These are phyloP conservation scores for Melastoma candidum DNA, from an alignment of 441 rosid genomes.

Conservation along the genomic window DNA sequence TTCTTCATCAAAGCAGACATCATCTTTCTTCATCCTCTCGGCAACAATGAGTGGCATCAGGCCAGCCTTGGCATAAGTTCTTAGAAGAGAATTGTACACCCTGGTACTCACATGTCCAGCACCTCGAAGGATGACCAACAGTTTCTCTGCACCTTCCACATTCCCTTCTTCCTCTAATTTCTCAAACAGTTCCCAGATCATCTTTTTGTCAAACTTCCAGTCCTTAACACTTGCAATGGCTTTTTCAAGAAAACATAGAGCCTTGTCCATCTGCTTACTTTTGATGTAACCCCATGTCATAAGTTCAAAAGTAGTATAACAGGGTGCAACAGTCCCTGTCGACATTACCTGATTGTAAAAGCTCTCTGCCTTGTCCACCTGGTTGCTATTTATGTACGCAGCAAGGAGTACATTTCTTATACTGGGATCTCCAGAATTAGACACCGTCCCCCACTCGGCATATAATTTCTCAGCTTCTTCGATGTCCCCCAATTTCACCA, in stretches of 20 bases:
- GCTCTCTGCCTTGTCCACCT: slow-evolving; percentile 40
- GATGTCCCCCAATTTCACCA: slow-evolving; percentile 55
- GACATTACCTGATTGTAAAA: slow-evolving; percentile 36
- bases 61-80: slow-evolving; percentile 64
- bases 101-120: slow-evolving; percentile 56
- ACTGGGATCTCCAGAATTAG: slow-evolving; percentile 44
- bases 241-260: slow-evolving; percentile 51
- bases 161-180: slow-evolving; percentile 50
- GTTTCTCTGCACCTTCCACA: slow-evolving; percentile 52
- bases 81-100: slow-evolving; percentile 57
- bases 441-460: slow-evolving; percentile 69
- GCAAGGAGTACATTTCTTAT: slow-evolving; percentile 61
- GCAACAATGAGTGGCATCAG: slow-evolving; percentile 68
- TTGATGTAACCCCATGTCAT: slow-evolving; percentile 62
- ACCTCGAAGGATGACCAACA: slow-evolving; percentile 41
- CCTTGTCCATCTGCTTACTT: slow-evolving; percentile 36
- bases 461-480: slow-evolving; percentile 63
- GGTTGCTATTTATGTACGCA: slow-evolving; percentile 46
- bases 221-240: slow-evolving; percentile 54
- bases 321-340: slow-evolving; percentile 39
- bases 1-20: slow-evolving; percentile 50
- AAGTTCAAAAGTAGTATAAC: slow-evolving; percentile 70
- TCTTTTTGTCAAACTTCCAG: slow-evolving; percentile 48
- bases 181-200: slow-evolving; percentile 36
- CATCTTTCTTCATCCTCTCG: slow-evolving; percentile 66